Evolutionary conservation across 2,329 filamentous ascomycete species (phyloP), one percentile per base, ranked within the genome.

Genomic region (Alternaria incomplexa): DNA sequence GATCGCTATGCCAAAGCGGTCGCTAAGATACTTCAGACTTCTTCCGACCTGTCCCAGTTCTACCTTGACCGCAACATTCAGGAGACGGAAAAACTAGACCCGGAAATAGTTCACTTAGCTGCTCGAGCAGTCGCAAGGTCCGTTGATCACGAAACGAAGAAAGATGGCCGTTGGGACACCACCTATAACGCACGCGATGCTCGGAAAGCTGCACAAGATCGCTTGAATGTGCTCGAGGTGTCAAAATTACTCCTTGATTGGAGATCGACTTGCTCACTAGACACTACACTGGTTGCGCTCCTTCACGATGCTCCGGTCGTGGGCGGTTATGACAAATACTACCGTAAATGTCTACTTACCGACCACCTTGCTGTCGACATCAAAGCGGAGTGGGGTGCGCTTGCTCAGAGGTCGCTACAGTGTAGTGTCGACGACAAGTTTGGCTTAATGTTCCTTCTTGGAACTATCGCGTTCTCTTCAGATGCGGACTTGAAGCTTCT

Each of bases 371-470:
- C 73, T 6, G 60, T 77, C 0, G 70, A 85, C 25, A 53, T 83
- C 17, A 66, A 69, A 8, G 32, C 73, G 3, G 74, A 83, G 30
- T 87, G 83, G 83, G 85, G 84, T 1, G 64, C 79, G 0, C 69
- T 86, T 12, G 78, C 82, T 1, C 77, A 77, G 32, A 71, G 78
- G 4, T 83, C 81, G 40, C 70, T 76, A 22, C 44, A 69, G 1
- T 69, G 71, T 1, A 62, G 55, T 0, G 17, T 13, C 3, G 26
- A 72, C 11, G 75, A 81, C 22, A 67, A 62, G 11, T 81, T 79
- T 54, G 65, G 55, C 2, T 66, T 86, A 15, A 84, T 84, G 74
- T 87, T 86, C 56, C 61, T 83, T 0, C 75, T 86, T 10, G 81
- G 79, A 1, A 67, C 80, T 0, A 70, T 88, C n/a, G 78, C 82